A percentile compares a stretch with the other conserved stretches of the same genome.
Evolutionary conservation across 2,329 filamentous ascomycete species (phyloP).

Genomic region (Cordyceps javanica): DNA sequence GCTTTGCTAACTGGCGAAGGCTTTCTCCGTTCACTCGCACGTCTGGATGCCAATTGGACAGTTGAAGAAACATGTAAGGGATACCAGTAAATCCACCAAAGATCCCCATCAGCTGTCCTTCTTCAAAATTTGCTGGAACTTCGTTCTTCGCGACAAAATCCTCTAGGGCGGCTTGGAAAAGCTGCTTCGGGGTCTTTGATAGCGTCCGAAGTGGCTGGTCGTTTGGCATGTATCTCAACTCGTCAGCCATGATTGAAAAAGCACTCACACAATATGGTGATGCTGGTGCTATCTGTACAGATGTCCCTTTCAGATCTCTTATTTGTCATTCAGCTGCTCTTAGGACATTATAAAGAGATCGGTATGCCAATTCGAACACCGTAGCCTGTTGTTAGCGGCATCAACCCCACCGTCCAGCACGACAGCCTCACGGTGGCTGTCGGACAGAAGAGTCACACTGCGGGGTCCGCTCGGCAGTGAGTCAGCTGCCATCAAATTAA

Average conservation of each 20-base stretch:
- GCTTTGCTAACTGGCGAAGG: slow-evolving; percentile 38
- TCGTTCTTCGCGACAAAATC: slow-evolving; percentile 31
- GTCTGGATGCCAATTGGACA: slow-evolving; percentile 38
- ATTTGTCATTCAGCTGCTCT: neutral
- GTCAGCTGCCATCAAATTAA: neutral
- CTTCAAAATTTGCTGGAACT: slow-evolving; percentile 29
- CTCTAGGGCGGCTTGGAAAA: slow-evolving; percentile 30
- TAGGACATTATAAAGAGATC: neutral
- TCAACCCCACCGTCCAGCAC: neutral
- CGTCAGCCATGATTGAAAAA: neutral
- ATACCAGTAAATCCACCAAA: slow-evolving; percentile 49
- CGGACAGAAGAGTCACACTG: neutral
- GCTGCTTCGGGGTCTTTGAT: slow-evolving; percentile 20
- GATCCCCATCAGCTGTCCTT: slow-evolving; percentile 37
- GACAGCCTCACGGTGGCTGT: neutral
- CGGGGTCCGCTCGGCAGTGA: neutral
- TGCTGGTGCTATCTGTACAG: neutral
- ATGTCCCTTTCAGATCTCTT: neutral
- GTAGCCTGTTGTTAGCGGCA: neutral
- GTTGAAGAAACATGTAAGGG: slow-evolving; percentile 48
- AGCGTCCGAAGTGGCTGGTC: slow-evolving; percentile 26
- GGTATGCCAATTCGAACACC: neutral
- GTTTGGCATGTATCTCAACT: slow-evolving; percentile 28
- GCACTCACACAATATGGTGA: neutral
- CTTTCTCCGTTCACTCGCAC: slow-evolving; percentile 36